A percentile compares a stretch with the other conserved stretches of the same genome.
phyloP scores from a whole-genome alignment of 2,329 filamentous ascomycete genomes.

The Sarocladium strictum region DNA sequence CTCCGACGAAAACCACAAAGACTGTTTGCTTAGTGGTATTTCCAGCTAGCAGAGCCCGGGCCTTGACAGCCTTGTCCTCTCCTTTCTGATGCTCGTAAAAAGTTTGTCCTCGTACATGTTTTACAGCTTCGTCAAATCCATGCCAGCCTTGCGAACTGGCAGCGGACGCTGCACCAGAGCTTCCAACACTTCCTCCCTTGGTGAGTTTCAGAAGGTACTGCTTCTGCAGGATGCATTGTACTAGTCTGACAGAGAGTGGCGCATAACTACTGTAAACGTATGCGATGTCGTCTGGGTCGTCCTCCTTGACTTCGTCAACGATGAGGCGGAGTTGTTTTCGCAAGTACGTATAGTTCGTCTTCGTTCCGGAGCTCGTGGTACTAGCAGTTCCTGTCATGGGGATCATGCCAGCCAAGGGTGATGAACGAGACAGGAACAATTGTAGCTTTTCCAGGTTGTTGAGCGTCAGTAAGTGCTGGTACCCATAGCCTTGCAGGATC shows the following conservation, averaged over 20 bases:
- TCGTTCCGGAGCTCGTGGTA: slow-evolving; percentile 51
- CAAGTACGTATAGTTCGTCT: slow-evolving; percentile 86
- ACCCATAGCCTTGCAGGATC: slow-evolving; percentile 87
- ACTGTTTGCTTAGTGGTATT: slow-evolving; percentile 76
- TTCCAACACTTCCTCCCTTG: slow-evolving; percentile 47
- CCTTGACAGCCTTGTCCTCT: slow-evolving; percentile 86
- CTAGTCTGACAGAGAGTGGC: slow-evolving; percentile 80
- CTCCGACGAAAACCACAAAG: slow-evolving; percentile 96
- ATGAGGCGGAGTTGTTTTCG: slow-evolving; percentile 84
- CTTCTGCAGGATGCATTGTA: slow-evolving; percentile 92
- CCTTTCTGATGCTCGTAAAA: slow-evolving; percentile 91
- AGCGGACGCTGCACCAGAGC: slow-evolving; percentile 29
- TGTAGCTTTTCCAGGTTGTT: slow-evolving; percentile 84
- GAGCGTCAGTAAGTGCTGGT: slow-evolving; percentile 88
- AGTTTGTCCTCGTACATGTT: slow-evolving; percentile 79
- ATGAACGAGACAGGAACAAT: slow-evolving; percentile 71
- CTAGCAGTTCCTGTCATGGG: slow-evolving; percentile 54
- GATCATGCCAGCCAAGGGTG: slow-evolving; percentile 74
- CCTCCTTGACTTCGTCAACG: slow-evolving; percentile 93
- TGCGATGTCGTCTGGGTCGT: slow-evolving; percentile 89
- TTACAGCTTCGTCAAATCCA: slow-evolving; percentile 87
- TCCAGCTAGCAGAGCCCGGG: slow-evolving; percentile 74
- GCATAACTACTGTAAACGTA: slow-evolving; percentile 98
- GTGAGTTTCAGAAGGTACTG: slow-evolving; percentile 69
- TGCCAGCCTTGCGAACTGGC: slow-evolving; percentile 76